phyloP scores from a whole-genome alignment of 306 rosid genomes.

The Citrullus colocynthis region DNA sequence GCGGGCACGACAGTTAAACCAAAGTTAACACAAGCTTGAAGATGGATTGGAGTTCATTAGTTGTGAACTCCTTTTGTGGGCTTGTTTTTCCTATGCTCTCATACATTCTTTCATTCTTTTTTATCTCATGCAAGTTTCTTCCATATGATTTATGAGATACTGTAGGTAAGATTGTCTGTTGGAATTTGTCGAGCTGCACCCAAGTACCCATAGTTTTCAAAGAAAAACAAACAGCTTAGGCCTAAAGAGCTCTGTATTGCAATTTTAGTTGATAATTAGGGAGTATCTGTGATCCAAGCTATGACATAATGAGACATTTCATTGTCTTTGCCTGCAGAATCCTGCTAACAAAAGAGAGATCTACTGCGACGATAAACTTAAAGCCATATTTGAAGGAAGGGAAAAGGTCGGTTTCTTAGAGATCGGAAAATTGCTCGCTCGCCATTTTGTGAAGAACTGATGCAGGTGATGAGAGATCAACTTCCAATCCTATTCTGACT shows the following conservation, averaged over 20 bases:
- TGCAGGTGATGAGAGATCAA: slow-evolving; percentile 2
- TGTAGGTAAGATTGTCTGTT: neutral
- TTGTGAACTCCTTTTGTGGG: neutral
- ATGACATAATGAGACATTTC: neutral
- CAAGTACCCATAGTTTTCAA: neutral
- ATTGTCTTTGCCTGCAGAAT: slow-evolving; percentile 19
- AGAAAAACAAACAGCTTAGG: neutral
- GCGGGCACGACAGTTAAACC: neutral
- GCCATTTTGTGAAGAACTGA: slow-evolving; percentile 26
- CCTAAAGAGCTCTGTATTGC: neutral
- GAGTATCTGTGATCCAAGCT: neutral
- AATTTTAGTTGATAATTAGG: neutral
- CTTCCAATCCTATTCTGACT: neutral
- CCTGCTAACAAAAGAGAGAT: slow-evolving; percentile 34
- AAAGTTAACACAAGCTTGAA: neutral
- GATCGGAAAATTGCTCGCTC: slow-evolving; percentile 23
- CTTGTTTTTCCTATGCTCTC: no score
- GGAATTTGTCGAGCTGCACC: neutral
- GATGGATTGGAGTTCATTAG: neutral
- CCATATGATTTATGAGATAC: neutral
- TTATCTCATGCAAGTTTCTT: neutral
- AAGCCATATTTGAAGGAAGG: slow-evolving; percentile 29
- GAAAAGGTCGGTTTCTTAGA: slow-evolving; percentile 29
- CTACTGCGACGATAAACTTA: slow-evolving; percentile 31
- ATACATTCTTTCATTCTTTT: no score